These are phyloP conservation scores for Cordyceps farinosa DNA, from an alignment of 2,329 filamentous ascomycete genomes.

Conservation along the genomic window DNA sequence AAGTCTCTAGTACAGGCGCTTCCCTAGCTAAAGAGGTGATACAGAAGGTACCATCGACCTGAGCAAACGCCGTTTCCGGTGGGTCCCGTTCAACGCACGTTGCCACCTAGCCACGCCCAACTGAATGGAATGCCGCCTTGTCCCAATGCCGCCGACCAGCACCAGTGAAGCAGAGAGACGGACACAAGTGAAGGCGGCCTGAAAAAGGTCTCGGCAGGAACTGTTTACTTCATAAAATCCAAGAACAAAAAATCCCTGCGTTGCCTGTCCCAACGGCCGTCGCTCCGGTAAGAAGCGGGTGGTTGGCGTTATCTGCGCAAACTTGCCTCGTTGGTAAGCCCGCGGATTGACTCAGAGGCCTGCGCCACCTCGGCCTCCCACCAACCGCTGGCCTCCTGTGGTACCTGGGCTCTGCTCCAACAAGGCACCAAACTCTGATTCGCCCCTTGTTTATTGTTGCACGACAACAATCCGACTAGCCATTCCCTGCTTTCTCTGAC, in stretches of 20 bases:
- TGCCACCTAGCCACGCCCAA: conserved; percentile 2
- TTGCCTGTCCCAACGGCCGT: not conserved
- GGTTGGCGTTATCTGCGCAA: not conserved
- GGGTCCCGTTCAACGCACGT: not conserved
- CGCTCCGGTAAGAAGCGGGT: not conserved
- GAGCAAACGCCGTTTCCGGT: conserved; percentile 8
- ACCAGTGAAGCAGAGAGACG: not conserved
- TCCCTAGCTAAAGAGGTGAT: conserved; percentile 4
- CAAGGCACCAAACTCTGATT: conserved; percentile 13
- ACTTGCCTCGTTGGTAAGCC: not conserved
- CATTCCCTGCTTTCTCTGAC: not conserved
- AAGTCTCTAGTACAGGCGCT: conserved; percentile 25
- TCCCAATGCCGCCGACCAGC: not conserved
- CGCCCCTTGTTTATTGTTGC: not conserved
- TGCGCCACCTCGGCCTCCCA: not conserved
- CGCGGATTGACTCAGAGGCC: not conserved
- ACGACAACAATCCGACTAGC: not conserved
- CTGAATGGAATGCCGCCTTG: not conserved
- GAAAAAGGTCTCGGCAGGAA: not conserved
- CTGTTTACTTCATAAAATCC: not conserved
- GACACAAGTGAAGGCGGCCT: not conserved
- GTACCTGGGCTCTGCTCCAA: not conserved
- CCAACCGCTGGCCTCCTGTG: not conserved
- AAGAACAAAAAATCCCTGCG: not conserved
- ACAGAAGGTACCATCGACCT: conserved; percentile 12